Evolutionary conservation across 169 alveolate species (phyloP).

Genomic region (Cyclospora cayetanensis): DNA sequence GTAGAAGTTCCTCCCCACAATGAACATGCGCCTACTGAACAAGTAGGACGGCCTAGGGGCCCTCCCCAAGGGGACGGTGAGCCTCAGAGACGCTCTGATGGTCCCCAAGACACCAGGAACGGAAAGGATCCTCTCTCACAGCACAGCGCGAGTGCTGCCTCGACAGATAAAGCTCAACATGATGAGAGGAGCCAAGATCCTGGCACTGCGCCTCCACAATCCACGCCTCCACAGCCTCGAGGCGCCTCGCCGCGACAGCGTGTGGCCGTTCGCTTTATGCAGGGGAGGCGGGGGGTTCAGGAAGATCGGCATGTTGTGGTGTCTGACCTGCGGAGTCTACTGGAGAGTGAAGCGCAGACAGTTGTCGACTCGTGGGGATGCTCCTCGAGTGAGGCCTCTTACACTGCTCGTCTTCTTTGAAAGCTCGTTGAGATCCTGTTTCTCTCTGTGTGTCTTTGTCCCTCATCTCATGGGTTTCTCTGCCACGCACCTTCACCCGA

Average conservation of each 20-base stretch:
- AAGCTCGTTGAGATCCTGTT: neutral
- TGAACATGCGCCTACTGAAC: no score
- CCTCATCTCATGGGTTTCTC: neutral
- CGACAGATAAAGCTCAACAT: no score
- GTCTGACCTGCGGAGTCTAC: neutral
- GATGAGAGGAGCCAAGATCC: no score
- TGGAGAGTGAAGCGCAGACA: neutral
- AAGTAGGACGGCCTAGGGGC: no score
- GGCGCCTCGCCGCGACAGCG: neutral
- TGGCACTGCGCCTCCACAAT: no score
- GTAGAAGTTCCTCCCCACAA: no score
- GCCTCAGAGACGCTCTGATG: no score
- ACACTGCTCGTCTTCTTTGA: neutral
- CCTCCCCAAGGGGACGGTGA: no score
- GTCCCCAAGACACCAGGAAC: no score
- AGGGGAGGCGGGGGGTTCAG: constrained; percentile 68
- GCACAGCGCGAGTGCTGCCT: no score
- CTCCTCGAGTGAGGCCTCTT: neutral
- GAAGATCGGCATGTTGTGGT: constrained; percentile 65
- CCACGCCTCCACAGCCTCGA: no score
- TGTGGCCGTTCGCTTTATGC: constrained; percentile 44
- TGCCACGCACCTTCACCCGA: neutral
- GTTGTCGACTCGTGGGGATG: neutral
- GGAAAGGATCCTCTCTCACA: no score
- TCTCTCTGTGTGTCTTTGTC: neutral